Conservation (phyloP, 176 grass and related monocot genomes). For the Rhynchospora pubera region DNA sequence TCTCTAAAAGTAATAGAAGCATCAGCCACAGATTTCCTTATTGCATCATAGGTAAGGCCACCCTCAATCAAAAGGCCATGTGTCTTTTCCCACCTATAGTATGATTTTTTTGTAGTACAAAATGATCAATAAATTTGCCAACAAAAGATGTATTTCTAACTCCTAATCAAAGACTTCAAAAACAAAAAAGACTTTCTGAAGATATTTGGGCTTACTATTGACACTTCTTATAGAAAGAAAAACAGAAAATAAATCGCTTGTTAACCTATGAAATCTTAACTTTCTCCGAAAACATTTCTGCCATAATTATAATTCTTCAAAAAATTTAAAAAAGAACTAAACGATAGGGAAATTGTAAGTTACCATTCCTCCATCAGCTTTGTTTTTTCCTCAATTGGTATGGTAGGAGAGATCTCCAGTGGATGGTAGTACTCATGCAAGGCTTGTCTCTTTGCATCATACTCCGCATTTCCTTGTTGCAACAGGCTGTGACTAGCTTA, state of each 20-base stretch:
- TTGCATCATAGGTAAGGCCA: slow-evolving; percentile 70
- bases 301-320: not conserved
- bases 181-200: not conserved
- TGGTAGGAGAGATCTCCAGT: slow-evolving; percentile 70
- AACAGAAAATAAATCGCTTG: not conserved
- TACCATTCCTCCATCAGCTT: slow-evolving; percentile 96
- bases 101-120: slow-evolving; percentile 12
- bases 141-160: not conserved
- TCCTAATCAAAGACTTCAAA: slow-evolving; percentile 5
- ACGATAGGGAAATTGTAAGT: not conserved
- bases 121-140: not conserved
- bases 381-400: slow-evolving; percentile 70
- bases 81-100: slow-evolving; percentile 80
- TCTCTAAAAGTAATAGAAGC: slow-evolving; percentile 83
- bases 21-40: slow-evolving; percentile 70
- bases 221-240: not conserved
- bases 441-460: slow-evolving; percentile 67
- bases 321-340: not conserved
- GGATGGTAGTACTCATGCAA: slow-evolving; percentile 87
- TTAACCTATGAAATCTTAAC: not conserved
- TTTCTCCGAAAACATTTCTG: not conserved
- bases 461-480: slow-evolving; percentile 70
- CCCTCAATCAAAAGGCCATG: slow-evolving; percentile 87
- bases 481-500: slow-evolving; percentile 79
- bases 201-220: not conserved